Conservation (phyloP, 129 eudicot species). For the Lactuca sativa region DNA sequence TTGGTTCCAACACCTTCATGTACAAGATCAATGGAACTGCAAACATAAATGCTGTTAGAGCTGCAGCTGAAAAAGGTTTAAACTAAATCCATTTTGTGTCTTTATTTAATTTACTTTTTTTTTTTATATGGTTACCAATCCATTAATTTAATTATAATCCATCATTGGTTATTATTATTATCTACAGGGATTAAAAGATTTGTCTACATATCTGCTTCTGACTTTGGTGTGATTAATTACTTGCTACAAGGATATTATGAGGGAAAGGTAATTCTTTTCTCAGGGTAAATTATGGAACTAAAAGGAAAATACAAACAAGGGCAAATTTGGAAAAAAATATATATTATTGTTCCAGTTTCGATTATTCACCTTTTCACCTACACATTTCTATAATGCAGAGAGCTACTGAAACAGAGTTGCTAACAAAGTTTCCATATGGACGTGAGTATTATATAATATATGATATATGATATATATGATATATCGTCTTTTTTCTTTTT, state of each 20-base stretch:
- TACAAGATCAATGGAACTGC: slow-evolving; percentile 98
- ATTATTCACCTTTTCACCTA: neutral
- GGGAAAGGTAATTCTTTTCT: slow-evolving; percentile 62
- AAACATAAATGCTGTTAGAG: slow-evolving; percentile 93
- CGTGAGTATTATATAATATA: slow-evolving; percentile 43
- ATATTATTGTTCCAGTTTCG: neutral
- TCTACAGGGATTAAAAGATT: slow-evolving; percentile 82
- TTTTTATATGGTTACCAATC: neutral
- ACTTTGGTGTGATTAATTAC: slow-evolving; percentile 80
- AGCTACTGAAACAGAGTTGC: slow-evolving; percentile 90
- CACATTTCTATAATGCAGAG: slow-evolving; percentile 50
- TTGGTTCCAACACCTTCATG: slow-evolving; percentile 88
- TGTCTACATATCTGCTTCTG: slow-evolving; percentile 93
- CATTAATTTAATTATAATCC: neutral
- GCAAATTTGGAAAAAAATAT: neutral
- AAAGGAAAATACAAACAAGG: too few species aligned
- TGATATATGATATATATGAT: too few species aligned
- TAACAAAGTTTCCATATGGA: slow-evolving; percentile 84
- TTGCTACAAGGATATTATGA: slow-evolving; percentile 85
- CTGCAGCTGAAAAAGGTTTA: slow-evolving; percentile 87
- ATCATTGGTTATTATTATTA: slow-evolving; percentile 17
- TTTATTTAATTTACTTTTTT: neutral
- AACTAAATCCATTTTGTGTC: neutral
- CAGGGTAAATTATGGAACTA: neutral
- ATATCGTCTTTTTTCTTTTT: neutral